Evolutionary conservation across 306 rosid species (phyloP), one percentile per base, ranked within the genome.

Genomic region (Canavalia ensiformis): DNA sequence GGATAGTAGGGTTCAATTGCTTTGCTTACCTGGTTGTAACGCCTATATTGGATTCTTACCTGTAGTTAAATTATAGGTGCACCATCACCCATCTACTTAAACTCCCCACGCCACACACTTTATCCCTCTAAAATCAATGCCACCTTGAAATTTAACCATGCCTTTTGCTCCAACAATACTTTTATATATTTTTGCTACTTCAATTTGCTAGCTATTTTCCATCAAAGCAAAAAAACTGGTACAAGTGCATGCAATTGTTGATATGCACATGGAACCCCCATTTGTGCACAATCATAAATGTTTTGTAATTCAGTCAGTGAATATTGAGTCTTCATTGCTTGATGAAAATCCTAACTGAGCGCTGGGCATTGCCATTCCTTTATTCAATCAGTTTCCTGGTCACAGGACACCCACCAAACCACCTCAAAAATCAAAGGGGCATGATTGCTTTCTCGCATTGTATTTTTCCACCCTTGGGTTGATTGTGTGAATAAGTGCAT

Each of bases 271-370:
- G 46, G 58, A 60, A 75, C n/a, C 0, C 34, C 49, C 35, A 33
- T 9, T 29, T 25, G 6, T 78, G 65, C 75, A 29, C 25, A 10
- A 25, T 51, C 41, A 13, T 33, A 41, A 42, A 12, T 9, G 37
- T 76, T 50, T 29, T 50, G 65, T 0, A 35, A 65, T 35, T 50
- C n/a, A 46, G 60, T 28, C 28, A 6, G 11, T 4, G 42, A 60
- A 71, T 1, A 33, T 13, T 35, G 35, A 10, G 46, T 5, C 45
- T 73, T 65, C 7, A 58, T 30, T 82, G 85, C 82, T 84, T 13
- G 87, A 82, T 46, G 80, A 66, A 84, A 72, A 12, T 71, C 58
- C 87, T 79, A 66, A 81, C 41, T 33, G 74, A 78, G 52, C 54
- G 18, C 34, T 11, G 60, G 25, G 29, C 39, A 41, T 18, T 72